Evolutionary conservation across 2,329 filamentous ascomycete genomes (phyloP).

Genomic region (Pyrenophora teres): DNA sequence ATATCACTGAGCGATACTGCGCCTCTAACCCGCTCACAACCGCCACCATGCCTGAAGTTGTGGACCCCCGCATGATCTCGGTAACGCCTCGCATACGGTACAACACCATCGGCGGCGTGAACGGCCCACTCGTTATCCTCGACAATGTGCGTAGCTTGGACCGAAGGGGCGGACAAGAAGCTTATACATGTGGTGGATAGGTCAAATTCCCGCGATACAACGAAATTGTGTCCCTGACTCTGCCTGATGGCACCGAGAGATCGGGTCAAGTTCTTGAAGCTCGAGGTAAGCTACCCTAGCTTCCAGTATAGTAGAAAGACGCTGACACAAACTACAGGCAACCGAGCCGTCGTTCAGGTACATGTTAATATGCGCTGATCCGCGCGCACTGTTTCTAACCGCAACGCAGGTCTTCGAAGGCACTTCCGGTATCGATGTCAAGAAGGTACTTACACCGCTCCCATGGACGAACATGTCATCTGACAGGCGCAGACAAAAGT

Average conservation of each 20-base stretch:
- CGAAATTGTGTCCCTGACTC: constrained; percentile 94
- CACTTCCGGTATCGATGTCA: constrained; percentile 95
- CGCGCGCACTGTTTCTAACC: constrained; percentile 25
- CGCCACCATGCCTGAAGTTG: constrained; percentile 44
- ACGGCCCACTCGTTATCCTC: constrained; percentile 95
- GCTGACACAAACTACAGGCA: constrained; percentile 62
- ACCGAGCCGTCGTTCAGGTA: constrained; percentile 94
- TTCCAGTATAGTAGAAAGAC: background rate
- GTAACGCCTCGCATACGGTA: constrained; percentile 80
- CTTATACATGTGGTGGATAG: constrained; percentile 54
- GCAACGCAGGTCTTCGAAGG: constrained; percentile 86
- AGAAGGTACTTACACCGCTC: constrained; percentile 66
- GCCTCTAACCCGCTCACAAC: constrained; percentile 25
- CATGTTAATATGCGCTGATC: background rate
- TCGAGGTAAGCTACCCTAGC: constrained; percentile 68
- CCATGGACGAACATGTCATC: constrained; percentile 16
- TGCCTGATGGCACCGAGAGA: constrained; percentile 91
- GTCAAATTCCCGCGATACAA: constrained; percentile 98
- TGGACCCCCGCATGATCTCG: constrained; percentile 58
- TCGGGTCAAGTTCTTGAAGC: constrained; percentile 97
- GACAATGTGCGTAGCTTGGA: constrained; percentile 73
- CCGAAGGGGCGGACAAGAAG: constrained; percentile 11
- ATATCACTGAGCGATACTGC: constrained; percentile 24
- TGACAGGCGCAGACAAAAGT: constrained; percentile 76
- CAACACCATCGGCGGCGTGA: constrained; percentile 98